Evolutionary conservation across 192 early-diverging fungal species (phyloP).

Genomic region (Podila epigama): DNA sequence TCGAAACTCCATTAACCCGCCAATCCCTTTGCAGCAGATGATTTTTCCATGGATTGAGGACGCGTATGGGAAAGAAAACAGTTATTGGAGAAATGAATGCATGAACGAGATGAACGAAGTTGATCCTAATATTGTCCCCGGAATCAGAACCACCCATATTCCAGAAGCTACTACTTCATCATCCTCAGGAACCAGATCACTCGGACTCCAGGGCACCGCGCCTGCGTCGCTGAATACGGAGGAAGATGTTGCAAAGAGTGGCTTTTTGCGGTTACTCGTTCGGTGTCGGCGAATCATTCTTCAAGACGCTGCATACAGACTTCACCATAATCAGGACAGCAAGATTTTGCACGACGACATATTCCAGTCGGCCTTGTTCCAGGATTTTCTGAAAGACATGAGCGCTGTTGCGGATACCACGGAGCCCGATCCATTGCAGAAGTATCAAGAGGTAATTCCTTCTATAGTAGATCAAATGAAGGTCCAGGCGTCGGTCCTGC

Average conservation of each 20-base stretch:
- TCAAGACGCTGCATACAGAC: slow-evolving; percentile 17
- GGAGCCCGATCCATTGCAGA: not conserved
- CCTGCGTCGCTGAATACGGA: not conserved
- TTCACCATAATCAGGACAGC: slow-evolving; percentile 1
- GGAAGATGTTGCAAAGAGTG: slow-evolving; percentile 6
- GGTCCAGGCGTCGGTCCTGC: not conserved
- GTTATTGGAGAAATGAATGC: not conserved
- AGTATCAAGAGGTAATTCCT: not conserved
- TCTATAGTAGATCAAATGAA: not conserved
- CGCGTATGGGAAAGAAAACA: slow-evolving; percentile 6
- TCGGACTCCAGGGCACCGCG: not conserved
- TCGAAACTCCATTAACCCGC: slow-evolving; percentile 7
- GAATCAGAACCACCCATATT: not conserved
- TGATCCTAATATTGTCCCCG: not conserved
- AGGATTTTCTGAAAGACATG: slow-evolving; percentile 1
- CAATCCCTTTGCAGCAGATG: not conserved
- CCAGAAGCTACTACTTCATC: too few species aligned
- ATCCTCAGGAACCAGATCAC: not conserved
- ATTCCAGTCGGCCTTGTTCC: slow-evolving; percentile 5
- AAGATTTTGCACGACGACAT: slow-evolving; percentile 7
- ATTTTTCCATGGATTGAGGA: slow-evolving; percentile 27
- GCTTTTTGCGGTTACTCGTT: slow-evolving; percentile 16
- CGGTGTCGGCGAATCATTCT: slow-evolving; percentile 21
- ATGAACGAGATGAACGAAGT: slow-evolving; percentile 12
- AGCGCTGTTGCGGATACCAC: not conserved